Conservation (phyloP, 2,329 filamentous ascomycete genomes). For the Blastomyces gilchristii region DNA sequence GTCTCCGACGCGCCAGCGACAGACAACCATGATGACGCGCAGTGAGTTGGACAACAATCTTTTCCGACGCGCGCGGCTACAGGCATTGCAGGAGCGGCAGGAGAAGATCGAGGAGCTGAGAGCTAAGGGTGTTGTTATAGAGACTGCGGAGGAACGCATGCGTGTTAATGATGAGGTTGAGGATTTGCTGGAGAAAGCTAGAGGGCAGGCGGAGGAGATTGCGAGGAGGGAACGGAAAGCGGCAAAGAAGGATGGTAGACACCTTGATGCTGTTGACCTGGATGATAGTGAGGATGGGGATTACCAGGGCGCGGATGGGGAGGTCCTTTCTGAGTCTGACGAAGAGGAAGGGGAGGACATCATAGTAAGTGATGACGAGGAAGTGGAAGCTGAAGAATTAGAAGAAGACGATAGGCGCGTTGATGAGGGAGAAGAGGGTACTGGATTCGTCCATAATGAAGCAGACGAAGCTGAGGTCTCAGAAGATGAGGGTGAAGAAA, state of each 20-base stretch:
- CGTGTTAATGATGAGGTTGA: constrained; percentile 74
- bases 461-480: constrained; percentile 29
- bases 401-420: constrained; percentile 17
- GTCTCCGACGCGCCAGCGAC: constrained; percentile 39
- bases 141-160: constrained; percentile 78
- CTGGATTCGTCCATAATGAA: constrained; percentile 30
- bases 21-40: constrained; percentile 58
- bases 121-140: constrained; percentile 68
- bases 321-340: constrained; percentile 18
- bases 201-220: constrained; percentile 68
- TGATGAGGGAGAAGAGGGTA: constrained; percentile 14
- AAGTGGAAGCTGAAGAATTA: constrained; percentile 15
- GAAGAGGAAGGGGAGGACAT: constrained; percentile 21
- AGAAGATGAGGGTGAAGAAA: constrained; percentile 21
- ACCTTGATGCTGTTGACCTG: constrained; percentile 39
- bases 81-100: constrained; percentile 67
- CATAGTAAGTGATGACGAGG: constrained; percentile 16
- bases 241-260: constrained; percentile 52
- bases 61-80: constrained; percentile 61
- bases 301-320: constrained; percentile 33
- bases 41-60: constrained; percentile 60
- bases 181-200: constrained; percentile 74
- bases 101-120: constrained; percentile 66
- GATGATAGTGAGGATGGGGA: constrained; percentile 43
- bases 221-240: constrained; percentile 65